A percentile compares a stretch with the other conserved stretches of the same genome.
Conservation (phyloP, 257 asterid genomes). For the Lycium ferocissimum region DNA sequence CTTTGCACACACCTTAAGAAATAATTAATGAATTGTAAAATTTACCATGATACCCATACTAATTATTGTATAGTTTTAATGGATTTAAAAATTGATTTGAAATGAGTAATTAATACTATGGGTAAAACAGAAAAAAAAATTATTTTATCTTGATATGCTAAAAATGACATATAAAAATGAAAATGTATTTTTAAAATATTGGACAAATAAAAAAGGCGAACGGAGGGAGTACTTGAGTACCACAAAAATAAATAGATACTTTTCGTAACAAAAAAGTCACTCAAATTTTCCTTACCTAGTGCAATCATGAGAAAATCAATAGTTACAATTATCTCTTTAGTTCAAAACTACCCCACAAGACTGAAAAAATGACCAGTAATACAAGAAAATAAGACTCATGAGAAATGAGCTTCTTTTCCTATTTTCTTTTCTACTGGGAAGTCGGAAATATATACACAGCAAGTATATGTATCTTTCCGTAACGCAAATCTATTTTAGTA, state of each 20-base stretch:
- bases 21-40: no score
- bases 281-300: neutral
- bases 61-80: no score
- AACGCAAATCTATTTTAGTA: neutral
- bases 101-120: no score
- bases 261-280: neutral
- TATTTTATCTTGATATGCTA: no score
- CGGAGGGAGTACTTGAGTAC: neutral
- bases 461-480: neutral
- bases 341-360: conserved; percentile 13
- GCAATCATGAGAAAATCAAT: neutral
- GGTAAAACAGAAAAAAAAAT: no score
- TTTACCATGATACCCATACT: no score
- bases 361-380: neutral
- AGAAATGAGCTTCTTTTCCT: conserved; percentile 18
- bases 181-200: no score
- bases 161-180: no score
- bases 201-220: no score
- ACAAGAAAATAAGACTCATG: conserved; percentile 2
- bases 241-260: neutral
- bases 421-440: neutral
- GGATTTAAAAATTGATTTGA: no score
- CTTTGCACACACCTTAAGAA: no score
- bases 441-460: neutral
- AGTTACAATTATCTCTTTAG: neutral